These are phyloP conservation scores for Boletus bicolor DNA, from an alignment of 768 basidiomycete species.

Conservation along the genomic window DNA sequence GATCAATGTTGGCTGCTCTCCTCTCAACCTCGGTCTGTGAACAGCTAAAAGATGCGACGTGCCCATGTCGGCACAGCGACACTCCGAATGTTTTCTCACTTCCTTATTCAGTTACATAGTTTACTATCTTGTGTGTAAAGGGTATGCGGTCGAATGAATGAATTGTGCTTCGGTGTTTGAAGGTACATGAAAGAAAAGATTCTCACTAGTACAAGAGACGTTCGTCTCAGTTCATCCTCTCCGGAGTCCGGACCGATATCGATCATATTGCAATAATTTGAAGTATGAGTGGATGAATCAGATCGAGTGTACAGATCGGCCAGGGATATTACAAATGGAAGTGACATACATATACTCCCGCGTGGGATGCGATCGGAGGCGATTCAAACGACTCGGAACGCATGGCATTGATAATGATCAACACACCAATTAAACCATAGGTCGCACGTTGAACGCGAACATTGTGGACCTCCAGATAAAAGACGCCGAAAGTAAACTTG, in stretches of 20 bases:
- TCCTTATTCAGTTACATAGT: neutral
- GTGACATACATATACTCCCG: neutral
- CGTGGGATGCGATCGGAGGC: too few species aligned
- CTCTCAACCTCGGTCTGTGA: constrained; percentile 9
- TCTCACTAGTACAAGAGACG: neutral
- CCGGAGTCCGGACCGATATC: too few species aligned
- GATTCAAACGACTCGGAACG: neutral
- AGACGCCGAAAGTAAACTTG: too few species aligned
- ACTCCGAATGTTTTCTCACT: neutral
- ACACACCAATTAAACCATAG: neutral
- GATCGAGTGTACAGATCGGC: neutral
- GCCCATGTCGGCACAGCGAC: neutral
- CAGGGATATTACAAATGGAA: too few species aligned
- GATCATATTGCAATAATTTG: neutral
- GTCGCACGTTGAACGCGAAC: too few species aligned
- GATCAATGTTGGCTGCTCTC: constrained; percentile 15
- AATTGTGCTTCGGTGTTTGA: neutral
- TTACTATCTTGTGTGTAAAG: neutral
- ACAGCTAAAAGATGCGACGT: neutral
- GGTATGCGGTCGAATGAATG: neutral
- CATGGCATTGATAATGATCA: neutral
- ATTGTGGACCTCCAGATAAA: too few species aligned
- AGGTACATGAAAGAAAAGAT: neutral
- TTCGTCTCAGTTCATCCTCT: neutral
- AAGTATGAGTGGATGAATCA: neutral